Evolutionary conservation across 805 yeast species (phyloP), one percentile per base, ranked within the genome.

Genomic region (Zygotorulaspora florentina): DNA sequence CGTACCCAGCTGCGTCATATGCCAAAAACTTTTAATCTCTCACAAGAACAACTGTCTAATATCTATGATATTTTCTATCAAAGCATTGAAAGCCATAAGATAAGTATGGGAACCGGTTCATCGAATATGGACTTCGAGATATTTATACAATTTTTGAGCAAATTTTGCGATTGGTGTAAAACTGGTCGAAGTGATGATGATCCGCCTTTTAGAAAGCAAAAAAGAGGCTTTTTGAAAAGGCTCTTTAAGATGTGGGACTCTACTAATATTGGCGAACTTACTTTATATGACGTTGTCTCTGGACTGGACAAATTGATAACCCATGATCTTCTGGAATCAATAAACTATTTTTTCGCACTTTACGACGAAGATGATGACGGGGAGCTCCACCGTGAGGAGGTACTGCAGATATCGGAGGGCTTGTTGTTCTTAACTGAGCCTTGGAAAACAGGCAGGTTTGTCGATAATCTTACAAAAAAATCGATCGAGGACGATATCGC

Each of bases 1-100:
- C 75, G 96, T 46, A 87, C 97, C 0, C 96, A 93, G 64, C 64
- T 93, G 34, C 75, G 99, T 54, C 90, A 88, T 64, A 69, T 91
- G 44, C 91, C 95, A 29, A 83, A 83, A 60, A 79, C 87, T 1
- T 75, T 73, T 20, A 78, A 85, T 58, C 67, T 91, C 28, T 62
- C 73, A 3, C 71, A 66, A 20, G 81, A 73, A 0, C 79, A 86
- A 31, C 54, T 88, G 13, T 79, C 88, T 3, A 77, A 84, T 45
- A 71, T 89, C 4, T 91, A 93, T 63, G 98, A 93, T 58, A 72
- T 93, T 33, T 91, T 81, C 64, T 88, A 90, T 59, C 77, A 80
- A 28, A 83, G 87, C 10, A 76, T 89, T 25, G 83, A 83, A 61
- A 72, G 87, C n/a, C 73, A 77, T 67, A 66, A 83, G 68, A 62